Base-by-base conservation (phyloP, 2,329 filamentous ascomycete genomes). In the Alternaria gansuensis region DNA sequence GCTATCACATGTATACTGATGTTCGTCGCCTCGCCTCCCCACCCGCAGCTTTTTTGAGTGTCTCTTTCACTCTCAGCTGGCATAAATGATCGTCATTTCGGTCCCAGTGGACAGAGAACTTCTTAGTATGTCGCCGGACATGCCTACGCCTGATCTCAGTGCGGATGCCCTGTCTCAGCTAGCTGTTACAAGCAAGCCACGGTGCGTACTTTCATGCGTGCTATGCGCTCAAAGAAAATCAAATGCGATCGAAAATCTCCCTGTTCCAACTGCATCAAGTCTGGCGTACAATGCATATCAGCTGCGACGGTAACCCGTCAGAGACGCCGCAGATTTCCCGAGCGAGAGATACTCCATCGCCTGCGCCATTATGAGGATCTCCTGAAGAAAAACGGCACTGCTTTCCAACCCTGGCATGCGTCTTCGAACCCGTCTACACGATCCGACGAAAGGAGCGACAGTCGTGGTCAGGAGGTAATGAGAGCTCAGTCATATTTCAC, bases 301-400 rank as follows among this genome's bases (percentile, higher is more conserved):
- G 76, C 78, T 1, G 68, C 75, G 5, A 70, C 75, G 77, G 85
- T 63, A 79, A 86, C 69, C 79, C 86, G 66, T 76, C 86, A 71
- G 80, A 87, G 72, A 81, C 87, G 69, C 77, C 87, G 71, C 75
- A 86, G 87, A 53, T 87, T 90, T 44, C 86, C 88, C 23, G 90
- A 93, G 76, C 85, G 85, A 70, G 88, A 90, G 57, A 80, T 93
- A 39, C 80, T 92, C 51, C 87, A 90, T 6, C 85, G 88, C n/a
- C 80, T 92, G 23, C 85, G 83, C 53, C 84, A 85, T 49, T 92
- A 92, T 67, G 90, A 93, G 76, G 74, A 78, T 6, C 78, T 93
- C 39, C 80, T 93, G 31, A 82, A 82, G 52, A 83, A 89, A 73
- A 82, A 91, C 67, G 85, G 87, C 50, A 85, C 93, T 68, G 78